Evolutionary conservation across 345 rosid species (phyloP).

Genomic region (Eucalyptus cloeziana): DNA sequence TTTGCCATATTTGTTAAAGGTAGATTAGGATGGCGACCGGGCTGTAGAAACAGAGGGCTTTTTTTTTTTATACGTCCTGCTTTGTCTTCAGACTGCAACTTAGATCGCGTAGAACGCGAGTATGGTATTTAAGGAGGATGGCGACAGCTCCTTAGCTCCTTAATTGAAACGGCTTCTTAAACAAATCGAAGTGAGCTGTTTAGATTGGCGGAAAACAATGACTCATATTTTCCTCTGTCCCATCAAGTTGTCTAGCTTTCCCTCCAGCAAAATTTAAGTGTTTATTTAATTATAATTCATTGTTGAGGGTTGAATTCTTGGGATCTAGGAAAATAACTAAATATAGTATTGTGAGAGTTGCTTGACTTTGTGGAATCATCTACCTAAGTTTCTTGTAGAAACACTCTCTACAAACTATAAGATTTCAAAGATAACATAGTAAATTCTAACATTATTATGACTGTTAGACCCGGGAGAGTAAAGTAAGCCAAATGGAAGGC

Average conservation of each 20-base stretch:
- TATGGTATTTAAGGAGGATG: neutral
- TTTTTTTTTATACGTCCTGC: accelerated
- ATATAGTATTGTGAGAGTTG: neutral
- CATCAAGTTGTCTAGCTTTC: neutral
- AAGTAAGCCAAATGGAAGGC: too few species aligned
- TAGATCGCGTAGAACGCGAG: neutral
- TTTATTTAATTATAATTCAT: too few species aligned
- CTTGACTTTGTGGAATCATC: neutral
- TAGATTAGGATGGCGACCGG: neutral
- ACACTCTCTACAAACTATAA: neutral
- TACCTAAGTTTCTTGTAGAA: neutral
- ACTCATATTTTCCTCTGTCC: neutral
- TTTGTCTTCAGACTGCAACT: neutral
- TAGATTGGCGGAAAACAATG: too few species aligned
- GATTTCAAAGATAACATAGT: too few species aligned
- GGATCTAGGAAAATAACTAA: too few species aligned
- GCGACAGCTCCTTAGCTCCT: neutral
- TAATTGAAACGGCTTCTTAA: neutral
- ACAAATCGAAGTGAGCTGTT: neutral
- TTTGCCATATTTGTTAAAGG: neutral
- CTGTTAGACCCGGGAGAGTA: too few species aligned
- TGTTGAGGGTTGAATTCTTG: neutral
- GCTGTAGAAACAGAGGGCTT: neutral
- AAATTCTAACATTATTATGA: too few species aligned
- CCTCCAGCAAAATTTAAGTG: neutral